These are phyloP conservation scores for Salvia sclarea DNA, from an alignment of 305 asterid species.

Conservation along the genomic window DNA sequence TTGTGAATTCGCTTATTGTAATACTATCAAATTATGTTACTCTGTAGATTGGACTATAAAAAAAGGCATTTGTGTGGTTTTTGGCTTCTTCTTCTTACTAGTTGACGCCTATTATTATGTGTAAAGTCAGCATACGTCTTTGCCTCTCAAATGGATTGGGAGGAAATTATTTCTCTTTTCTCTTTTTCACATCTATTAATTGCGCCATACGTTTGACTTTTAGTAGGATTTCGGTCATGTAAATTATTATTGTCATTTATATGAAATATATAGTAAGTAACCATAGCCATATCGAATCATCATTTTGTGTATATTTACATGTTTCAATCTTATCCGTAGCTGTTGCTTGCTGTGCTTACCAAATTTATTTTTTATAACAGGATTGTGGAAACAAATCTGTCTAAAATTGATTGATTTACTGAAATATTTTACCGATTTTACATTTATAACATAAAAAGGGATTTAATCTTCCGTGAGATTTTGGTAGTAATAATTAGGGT, in stretches of 20 bases:
- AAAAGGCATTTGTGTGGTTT: neutral
- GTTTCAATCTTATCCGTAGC: neutral
- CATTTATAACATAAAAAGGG: neutral
- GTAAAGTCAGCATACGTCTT: conserved; percentile 47
- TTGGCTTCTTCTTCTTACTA: conserved; percentile 13
- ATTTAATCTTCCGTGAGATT: no score
- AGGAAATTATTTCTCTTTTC: neutral
- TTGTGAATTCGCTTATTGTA: neutral
- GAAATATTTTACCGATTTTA: neutral
- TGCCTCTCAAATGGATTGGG: neutral
- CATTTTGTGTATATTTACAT: neutral
- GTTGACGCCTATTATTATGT: conserved; percentile 34
- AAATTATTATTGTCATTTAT: no score
- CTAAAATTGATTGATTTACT: neutral
- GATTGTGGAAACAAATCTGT: neutral
- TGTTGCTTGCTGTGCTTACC: neutral
- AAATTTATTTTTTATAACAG: neutral
- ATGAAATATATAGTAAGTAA: no score
- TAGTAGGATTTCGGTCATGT: neutral
- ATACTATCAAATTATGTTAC: neutral
- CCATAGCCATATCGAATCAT: neutral
- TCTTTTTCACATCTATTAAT: neutral
- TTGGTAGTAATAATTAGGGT: no score
- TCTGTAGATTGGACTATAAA: neutral
- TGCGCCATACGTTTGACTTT: conserved; percentile 19